Base-by-base conservation (phyloP, 2,329 filamentous ascomycete genomes). In the Xylogone sp. region DNA sequence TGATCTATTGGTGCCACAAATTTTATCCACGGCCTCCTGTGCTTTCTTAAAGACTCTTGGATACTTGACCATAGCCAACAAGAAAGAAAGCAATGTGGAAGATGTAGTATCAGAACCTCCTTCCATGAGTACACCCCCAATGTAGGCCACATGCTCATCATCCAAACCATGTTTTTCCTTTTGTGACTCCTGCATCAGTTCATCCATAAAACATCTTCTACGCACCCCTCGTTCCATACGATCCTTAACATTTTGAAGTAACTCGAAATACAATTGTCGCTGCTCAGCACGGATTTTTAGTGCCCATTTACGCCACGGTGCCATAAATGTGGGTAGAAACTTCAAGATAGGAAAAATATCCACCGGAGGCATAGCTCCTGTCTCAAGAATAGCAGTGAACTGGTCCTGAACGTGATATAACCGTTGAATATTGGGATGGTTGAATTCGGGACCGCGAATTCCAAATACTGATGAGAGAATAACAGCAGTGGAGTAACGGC, bases 301-400 rank as follows among this genome's bases (percentile, higher is more conserved):
- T 8, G 45, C 45, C 29, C 24, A 9, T 31, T 6, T 18, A 31
- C 34, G 31, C 45, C 45, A 48, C 13, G 13, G 16, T 13, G 8
- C 13, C 16, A 29, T 8, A 19, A 29, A 46, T 21, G 24, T 24
- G 24, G 74, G 72, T 12, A 77, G 55, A 50, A 67, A 69, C 43
- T 67, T 67, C n/a, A 71, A 58, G 12, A 68, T 62, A 0, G 75
- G 75, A 48, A 77, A 75, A 52, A 73, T 66, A 57, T 77, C 75
- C 10, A 76, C 72, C 0, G 76, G 75, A 1, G 72, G 64, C 2
- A 69, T 72, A 4, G 53, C 50, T n/a, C 52, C 61, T 10, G 59
- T 59, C 9, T 21, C 20, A 8, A 19, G n/a, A 7, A 43, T 43
- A 7, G 42, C 8, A n/a, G 42, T 31, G 13, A 31, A 31, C 13